phyloP scores from a whole-genome alignment of 441 rosid species.

The Pelargonium australe region DNA sequence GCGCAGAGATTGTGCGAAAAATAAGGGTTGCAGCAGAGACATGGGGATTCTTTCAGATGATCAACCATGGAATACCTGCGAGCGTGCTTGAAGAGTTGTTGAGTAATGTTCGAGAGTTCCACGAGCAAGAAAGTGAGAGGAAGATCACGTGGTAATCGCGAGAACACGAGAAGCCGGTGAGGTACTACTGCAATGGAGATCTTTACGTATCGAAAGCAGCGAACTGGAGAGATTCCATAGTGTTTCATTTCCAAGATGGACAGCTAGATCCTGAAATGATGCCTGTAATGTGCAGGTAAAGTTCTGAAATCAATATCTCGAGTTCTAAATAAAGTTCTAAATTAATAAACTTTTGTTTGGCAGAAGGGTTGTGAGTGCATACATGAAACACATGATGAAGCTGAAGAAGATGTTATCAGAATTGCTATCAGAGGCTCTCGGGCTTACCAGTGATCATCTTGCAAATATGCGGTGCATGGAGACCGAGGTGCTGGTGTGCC shows the following conservation, averaged over 20 bases:
- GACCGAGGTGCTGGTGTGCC: slow-evolving; percentile 36
- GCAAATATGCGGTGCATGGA: slow-evolving; percentile 44
- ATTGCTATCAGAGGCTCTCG: slow-evolving; percentile 45
- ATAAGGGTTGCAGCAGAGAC: slow-evolving; percentile 34
- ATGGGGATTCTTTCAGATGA: slow-evolving; percentile 57
- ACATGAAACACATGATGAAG: slow-evolving; percentile 29
- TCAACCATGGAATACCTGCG: slow-evolving; percentile 45
- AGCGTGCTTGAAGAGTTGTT: slow-evolving; percentile 40
- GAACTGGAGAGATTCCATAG: slow-evolving; percentile 41
- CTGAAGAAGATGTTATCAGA: slow-evolving; percentile 28
- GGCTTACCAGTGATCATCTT: slow-evolving; percentile 32
- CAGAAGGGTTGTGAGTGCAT: slow-evolving; percentile 39
- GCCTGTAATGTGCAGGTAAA: slow-evolving; percentile 43
- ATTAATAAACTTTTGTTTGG: not conserved
- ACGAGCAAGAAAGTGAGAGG: slow-evolving; percentile 39
- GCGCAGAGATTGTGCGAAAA: slow-evolving; percentile 24
- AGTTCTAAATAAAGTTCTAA: no score
- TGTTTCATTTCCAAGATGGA: slow-evolving; percentile 39
- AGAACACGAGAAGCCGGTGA: slow-evolving; percentile 27
- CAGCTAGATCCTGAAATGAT: slow-evolving; percentile 29
- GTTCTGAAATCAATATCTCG: not conserved
- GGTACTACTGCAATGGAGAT: slow-evolving; percentile 40
- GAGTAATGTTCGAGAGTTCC: slow-evolving; percentile 32
- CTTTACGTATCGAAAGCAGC: slow-evolving; percentile 36
- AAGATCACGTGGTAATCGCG: slow-evolving; percentile 46